These are phyloP conservation scores for Dimargaris verticillata DNA, from an alignment of 192 early-diverging fungal genomes.

Conservation along the genomic window DNA sequence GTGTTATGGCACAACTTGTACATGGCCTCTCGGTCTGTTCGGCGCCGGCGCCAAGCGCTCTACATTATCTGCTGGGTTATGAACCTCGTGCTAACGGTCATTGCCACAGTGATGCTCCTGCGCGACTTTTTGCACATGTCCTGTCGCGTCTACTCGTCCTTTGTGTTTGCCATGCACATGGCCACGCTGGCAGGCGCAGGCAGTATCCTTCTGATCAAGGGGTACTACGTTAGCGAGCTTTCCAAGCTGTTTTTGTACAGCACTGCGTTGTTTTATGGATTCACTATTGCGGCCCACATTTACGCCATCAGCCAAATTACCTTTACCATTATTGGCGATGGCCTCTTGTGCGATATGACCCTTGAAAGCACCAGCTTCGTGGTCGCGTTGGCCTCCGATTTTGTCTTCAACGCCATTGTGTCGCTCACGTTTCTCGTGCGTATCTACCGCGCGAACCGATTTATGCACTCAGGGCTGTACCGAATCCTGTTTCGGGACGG, in stretches of 20 bases:
- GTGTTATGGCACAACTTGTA: not conserved
- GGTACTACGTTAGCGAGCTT: not conserved
- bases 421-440: not conserved
- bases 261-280: not conserved
- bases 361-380: not conserved
- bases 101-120: not conserved
- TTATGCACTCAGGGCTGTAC: not conserved
- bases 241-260: not conserved
- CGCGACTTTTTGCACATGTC: not conserved
- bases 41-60: not conserved
- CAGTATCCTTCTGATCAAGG: slow-evolving; percentile 2
- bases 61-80: slow-evolving; percentile 5
- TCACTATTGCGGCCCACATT: not conserved
- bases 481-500: slow-evolving; percentile 7
- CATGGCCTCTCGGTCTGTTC: not conserved
- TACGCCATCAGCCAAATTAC: not conserved
- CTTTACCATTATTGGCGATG: not conserved
- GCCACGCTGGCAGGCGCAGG: not conserved
- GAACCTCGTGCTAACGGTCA: not conserved
- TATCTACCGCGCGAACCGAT: not conserved
- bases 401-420: not conserved
- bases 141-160: not conserved
- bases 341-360: not conserved
- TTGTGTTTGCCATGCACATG: not conserved
- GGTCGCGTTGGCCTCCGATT: not conserved